Base-by-base conservation (phyloP, 257 asterid genomes). In the Penstemon davidsonii region DNA sequence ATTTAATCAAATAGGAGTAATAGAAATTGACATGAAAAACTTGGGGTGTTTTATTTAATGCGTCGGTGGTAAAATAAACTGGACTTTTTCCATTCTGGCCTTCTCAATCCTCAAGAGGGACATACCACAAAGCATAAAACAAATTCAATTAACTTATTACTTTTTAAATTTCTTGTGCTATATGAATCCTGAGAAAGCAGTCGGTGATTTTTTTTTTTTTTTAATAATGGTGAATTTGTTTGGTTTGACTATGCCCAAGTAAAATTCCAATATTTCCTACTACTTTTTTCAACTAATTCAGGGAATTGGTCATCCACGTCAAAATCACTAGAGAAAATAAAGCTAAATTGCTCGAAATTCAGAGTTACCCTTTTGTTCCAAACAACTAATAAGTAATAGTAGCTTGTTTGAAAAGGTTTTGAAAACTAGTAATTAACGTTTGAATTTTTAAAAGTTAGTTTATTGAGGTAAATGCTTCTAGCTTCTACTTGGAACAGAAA, bases 141-240 rank as follows among this genome's bases (percentile, higher is more conserved):
- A n/a, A 33, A 9, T 8, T 18, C 44, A 38, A 67, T 11, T 36
- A 37, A 50, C n/a, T 15, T 47, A 25, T 66, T 9, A 5, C 42
- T 1, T 11, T 8, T 66, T 40, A 25, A 25, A 25, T 25, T 52
- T 4, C 51, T 15, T 36, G 52, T 25, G 43, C 38, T 4, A 33
- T 10, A 55, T 55, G 39, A 43, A 55, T 43, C 72, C 38, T 60
- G 50, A 47, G 68, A 57, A 40, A 8, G 11, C 4, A 33, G 75
- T 69, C 72, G 79, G 75, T 63, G 79, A 72, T 25, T 25, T 25
- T 25, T 25, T 25, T 25, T 25, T 2, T 25, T 25, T 25, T 25
- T 25, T 25, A 1, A 25, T 25, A 1, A 25, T 25, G 79, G 75
- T 63, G 79, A 72, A 61, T 52, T 25, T 59, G 39, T 38, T 63